Conservation (phyloP, 23 red algal genomes). For the Gracilaria domingensis region DNA sequence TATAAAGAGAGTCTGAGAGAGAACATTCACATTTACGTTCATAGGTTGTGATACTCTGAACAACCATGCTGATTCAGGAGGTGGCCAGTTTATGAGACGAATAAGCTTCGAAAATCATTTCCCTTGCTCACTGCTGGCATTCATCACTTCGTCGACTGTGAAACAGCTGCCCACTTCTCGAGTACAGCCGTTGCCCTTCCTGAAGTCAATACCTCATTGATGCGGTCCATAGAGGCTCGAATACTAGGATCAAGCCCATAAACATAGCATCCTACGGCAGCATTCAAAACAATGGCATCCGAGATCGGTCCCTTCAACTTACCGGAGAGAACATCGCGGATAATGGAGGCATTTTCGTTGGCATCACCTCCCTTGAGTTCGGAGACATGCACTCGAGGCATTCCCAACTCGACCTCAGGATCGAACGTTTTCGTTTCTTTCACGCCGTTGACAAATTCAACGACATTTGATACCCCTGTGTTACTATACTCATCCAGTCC, state of each 20-base stretch:
- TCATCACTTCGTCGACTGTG: conserved; percentile 13
- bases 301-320: conserved; percentile 70
- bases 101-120: neutral
- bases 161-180: conserved; percentile 69
- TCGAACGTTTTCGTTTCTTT: conserved; percentile 62
- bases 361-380: conserved; percentile 88
- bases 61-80: neutral
- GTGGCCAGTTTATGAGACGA: neutral
- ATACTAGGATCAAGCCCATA: conserved; percentile 83
- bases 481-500: conserved; percentile 95
- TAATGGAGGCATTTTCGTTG: conserved; percentile 72
- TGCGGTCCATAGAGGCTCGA: conserved; percentile 50
- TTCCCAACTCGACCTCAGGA: conserved; percentile 63
- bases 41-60: neutral
- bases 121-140: neutral
- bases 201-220: conserved; percentile 44
- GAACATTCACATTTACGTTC: neutral
- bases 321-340: conserved; percentile 70
- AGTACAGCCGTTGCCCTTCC: conserved; percentile 65
- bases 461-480: conserved; percentile 76
- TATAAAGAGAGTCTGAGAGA: neutral
- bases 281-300: conserved; percentile 92
- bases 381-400: conserved; percentile 72
- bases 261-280: conserved; percentile 85
- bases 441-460: conserved; percentile 73